Conservation (phyloP, 192 early-diverging fungal genomes). For the Spinellus fusiger region DNA sequence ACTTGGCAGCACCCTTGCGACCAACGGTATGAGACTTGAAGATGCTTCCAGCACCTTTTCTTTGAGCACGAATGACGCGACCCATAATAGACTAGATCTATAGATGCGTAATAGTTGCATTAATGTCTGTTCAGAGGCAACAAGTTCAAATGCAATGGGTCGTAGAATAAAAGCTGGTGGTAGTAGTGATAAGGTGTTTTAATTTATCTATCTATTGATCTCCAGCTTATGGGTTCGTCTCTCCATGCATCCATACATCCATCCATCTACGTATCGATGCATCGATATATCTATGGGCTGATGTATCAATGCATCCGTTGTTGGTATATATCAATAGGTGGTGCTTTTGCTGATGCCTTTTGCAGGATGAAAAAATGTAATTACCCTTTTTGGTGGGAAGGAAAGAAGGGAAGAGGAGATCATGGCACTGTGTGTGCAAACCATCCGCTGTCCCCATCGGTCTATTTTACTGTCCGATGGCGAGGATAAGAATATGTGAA, state of each 20-base stretch:
- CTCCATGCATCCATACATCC: no score
- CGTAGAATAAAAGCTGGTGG: not conserved
- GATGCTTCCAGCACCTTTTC: conserved; percentile 99
- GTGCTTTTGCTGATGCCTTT: not conserved
- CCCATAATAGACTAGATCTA: conserved; percentile 65
- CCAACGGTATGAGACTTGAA: conserved; percentile 94
- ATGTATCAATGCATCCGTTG: not conserved
- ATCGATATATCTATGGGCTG: no score
- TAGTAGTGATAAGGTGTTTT: no score
- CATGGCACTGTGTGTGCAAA: no score
- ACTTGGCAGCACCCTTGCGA: conserved; percentile 94
- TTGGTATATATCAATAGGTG: not conserved
- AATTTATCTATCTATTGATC: no score
- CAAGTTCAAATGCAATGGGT: not conserved
- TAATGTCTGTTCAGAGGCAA: not conserved
- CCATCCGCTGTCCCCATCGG: no score
- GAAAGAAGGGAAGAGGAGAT: not conserved
- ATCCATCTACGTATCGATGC: no score
- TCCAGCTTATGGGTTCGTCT: no score
- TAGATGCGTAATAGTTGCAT: not conserved
- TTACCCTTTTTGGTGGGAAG: conserved; percentile 1
- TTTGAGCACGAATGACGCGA: conserved; percentile 97
- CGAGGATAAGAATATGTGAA: no score
- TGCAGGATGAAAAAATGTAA: not conserved
- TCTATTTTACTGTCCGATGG: no score